Percentiles rank a stretch among this genome's conserved stretches.
These are phyloP conservation scores for Echites panduratus DNA, from an alignment of 257 asterid species.

Conservation along the genomic window DNA sequence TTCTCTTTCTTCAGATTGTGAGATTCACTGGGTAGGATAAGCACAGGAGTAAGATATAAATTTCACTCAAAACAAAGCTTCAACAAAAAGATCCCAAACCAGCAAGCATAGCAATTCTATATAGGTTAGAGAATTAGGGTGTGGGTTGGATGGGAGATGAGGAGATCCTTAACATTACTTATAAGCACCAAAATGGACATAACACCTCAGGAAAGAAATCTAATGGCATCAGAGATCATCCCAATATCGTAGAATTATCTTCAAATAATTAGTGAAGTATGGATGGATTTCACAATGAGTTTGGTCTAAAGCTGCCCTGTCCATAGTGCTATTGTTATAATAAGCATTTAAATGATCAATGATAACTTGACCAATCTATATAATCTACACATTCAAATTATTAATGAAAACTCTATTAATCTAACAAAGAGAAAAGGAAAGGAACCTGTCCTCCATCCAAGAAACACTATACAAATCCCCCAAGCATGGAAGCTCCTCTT, in stretches of 20 bases:
- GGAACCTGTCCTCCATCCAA: conserved; percentile 98
- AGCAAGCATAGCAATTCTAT: neutral
- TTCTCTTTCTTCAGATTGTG: conserved; percentile 78
- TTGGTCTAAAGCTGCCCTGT: too few relatives aligned
- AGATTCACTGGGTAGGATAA: conserved; percentile 45
- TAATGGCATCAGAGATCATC: neutral
- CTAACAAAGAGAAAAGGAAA: neutral
- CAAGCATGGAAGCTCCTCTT: conserved; percentile 65
- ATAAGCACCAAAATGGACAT: neutral
- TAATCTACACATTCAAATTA: neutral
- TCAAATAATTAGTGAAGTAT: neutral
- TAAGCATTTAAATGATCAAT: too few relatives aligned
- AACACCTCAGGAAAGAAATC: neutral
- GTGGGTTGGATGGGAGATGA: neutral
- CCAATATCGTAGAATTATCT: neutral
- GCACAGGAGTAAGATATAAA: neutral
- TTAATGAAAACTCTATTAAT: neutral
- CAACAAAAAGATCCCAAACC: neutral
- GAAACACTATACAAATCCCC: conserved; percentile 92
- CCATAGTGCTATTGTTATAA: too few relatives aligned
- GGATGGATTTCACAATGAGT: neutral
- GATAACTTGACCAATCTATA: neutral
- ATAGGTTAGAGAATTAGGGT: neutral
- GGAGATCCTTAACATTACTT: neutral
- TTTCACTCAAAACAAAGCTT: too few relatives aligned